Conservation (phyloP, 768 basidiomycete species). For the Trametes punicea region DNA sequence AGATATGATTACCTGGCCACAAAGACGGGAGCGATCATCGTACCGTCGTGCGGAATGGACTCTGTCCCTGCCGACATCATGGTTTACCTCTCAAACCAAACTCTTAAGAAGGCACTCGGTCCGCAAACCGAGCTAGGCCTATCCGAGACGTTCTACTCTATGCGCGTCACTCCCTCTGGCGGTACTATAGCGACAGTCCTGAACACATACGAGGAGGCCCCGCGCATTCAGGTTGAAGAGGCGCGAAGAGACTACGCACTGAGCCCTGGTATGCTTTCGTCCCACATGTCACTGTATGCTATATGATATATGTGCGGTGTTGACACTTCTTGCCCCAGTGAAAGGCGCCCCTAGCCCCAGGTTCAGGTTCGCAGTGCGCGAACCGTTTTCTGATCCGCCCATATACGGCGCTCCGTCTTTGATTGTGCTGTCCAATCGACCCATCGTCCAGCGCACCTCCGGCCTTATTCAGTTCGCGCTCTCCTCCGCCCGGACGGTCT, state of each 20-base stretch:
- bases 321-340: constrained; percentile 11
- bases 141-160: constrained; percentile 52
- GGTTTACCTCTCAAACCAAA: constrained; percentile 65
- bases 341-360: constrained; percentile 30
- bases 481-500: constrained; percentile 11
- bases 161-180: constrained; percentile 54
- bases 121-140: constrained; percentile 40
- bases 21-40: constrained; percentile 67
- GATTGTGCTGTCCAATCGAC: constrained; percentile 44
- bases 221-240: constrained; percentile 29
- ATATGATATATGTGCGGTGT: neutral
- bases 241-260: constrained; percentile 38
- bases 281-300: too few relatives aligned
- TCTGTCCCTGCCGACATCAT: constrained; percentile 74
- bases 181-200: constrained; percentile 53
- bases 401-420: constrained; percentile 41
- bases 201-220: constrained; percentile 32
- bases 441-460: constrained; percentile 56
- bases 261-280: constrained; percentile 39
- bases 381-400: constrained; percentile 32
- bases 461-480: constrained; percentile 41
- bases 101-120: constrained; percentile 49
- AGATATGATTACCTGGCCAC: constrained; percentile 74
- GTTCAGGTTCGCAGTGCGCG: constrained; percentile 34
- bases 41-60: constrained; percentile 77